A percentile compares a stretch with the other conserved stretches of the same genome.
These are phyloP conservation scores for Aspergillus indologenus DNA, from an alignment of 495 filamentous ascomycete species.

Conservation along the genomic window DNA sequence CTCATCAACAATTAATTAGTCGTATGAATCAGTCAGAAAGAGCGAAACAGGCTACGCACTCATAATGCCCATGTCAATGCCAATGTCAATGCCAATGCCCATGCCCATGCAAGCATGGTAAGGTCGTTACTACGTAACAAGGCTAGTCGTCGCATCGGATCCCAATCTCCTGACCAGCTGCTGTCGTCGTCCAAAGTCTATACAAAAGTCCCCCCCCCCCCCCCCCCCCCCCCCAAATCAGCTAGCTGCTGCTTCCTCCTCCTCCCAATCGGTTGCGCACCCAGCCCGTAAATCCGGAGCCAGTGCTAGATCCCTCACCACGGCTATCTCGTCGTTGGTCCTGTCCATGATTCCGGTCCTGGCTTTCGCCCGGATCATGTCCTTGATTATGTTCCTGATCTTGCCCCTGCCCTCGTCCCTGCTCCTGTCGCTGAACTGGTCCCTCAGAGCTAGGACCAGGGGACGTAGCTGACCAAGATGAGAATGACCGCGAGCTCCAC, in stretches of 20 bases:
- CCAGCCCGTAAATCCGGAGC: constrained; percentile 34
- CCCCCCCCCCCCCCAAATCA: no score
- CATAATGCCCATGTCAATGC: background rate
- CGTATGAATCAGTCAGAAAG: no score
- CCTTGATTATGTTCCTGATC: background rate
- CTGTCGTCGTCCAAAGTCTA: background rate
- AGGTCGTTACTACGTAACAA: constrained; percentile 2
- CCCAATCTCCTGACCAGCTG: background rate
- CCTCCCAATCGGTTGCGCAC: constrained; percentile 40
- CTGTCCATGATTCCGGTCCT: constrained; percentile 7
- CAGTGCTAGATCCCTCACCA: constrained; percentile 21
- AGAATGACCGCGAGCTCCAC: background rate
- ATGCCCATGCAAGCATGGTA: no score
- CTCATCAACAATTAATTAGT: no score
- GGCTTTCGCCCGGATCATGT: background rate
- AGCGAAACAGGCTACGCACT: background rate
- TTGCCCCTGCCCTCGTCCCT: background rate
- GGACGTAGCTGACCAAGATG: background rate
- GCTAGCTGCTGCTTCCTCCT: constrained; percentile 15
- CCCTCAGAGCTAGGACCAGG: background rate
- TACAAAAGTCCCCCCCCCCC: background rate
- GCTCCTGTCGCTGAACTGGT: background rate
- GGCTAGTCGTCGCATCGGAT: background rate
- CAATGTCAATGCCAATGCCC: no score
- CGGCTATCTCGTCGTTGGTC: constrained; percentile 20